Conservation (phyloP, 2,329 filamentous ascomycete genomes). For the Aureobasidium sp. region DNA sequence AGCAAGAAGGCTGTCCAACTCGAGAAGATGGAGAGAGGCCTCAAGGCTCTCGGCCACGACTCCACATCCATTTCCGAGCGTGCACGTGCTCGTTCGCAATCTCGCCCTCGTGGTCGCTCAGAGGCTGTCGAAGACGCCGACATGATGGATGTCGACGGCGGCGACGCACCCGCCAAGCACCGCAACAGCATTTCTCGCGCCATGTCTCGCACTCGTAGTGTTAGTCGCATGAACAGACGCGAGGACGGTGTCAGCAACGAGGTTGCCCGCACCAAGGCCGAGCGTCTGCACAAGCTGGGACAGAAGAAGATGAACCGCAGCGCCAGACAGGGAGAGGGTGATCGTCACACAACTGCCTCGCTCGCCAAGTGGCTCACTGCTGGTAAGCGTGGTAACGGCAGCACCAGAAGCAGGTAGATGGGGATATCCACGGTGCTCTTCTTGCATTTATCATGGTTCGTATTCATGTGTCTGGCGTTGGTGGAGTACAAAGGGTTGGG, state of each 20-base stretch:
- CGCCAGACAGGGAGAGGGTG: constrained; percentile 93
- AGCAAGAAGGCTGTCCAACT: constrained; percentile 73
- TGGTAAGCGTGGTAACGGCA: constrained; percentile 91
- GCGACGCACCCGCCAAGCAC: constrained; percentile 24
- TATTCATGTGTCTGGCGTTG: constrained; percentile 15
- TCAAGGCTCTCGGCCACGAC: constrained; percentile 81
- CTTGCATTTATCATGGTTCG: constrained; percentile 7
- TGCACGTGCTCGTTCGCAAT: constrained; percentile 58
- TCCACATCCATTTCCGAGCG: constrained; percentile 66
- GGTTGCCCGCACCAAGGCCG: constrained; percentile 65
- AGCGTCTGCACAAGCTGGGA: constrained; percentile 76
- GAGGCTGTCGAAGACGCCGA: constrained; percentile 55
- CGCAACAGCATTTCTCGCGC: constrained; percentile 44
- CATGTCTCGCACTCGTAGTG: constrained; percentile 63
- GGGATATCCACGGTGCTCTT: neutral
- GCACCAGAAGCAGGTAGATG: constrained; percentile 55
- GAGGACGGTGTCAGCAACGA: constrained; percentile 71
- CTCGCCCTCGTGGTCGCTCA: constrained; percentile 50
- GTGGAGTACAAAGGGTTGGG: constrained; percentile 11
- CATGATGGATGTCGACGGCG: constrained; percentile 61
- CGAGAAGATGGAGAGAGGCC: constrained; percentile 76
- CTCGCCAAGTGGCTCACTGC: constrained; percentile 87
- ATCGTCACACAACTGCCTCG: constrained; percentile 77
- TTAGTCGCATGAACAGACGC: constrained; percentile 59
- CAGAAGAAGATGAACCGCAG: constrained; percentile 99